These are phyloP conservation scores for Tetradesmus obliquus DNA, from an alignment of 139 green algal genomes.

Conservation along the genomic window DNA sequence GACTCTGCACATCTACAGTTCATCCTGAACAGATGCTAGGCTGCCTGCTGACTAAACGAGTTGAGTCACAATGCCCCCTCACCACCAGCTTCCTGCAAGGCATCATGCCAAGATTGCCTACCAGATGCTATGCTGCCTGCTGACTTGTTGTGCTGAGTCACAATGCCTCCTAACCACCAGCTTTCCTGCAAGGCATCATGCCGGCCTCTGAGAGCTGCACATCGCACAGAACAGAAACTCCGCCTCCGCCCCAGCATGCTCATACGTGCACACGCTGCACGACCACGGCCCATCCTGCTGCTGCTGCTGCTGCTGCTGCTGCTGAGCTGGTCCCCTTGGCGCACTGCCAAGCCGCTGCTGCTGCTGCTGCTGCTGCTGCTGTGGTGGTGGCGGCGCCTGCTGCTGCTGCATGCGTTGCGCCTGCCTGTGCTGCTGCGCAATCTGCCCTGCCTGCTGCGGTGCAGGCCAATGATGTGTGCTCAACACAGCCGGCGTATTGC, in stretches of 20 bases:
- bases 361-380: conserved; percentile 17
- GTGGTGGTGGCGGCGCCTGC: too few species aligned
- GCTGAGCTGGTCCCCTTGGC: neutral
- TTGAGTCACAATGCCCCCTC: too few species aligned
- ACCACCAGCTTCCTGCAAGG: too few species aligned
- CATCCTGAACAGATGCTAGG: too few species aligned
- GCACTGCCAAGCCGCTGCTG: neutral
- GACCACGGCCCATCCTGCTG: conserved; percentile 34
- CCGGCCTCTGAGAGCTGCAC: conserved; percentile 34
- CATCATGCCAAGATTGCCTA: too few species aligned
- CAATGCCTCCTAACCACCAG: neutral
- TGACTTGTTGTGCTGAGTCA: neutral
- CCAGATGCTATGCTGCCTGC: too few species aligned
- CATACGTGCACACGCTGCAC: conserved; percentile 59
- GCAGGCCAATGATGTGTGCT: neutral
- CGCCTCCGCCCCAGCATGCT: conserved; percentile 45
- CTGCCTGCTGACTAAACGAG: too few species aligned
- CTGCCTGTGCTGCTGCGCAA: conserved; percentile 20
- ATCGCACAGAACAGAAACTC: conserved; percentile 55
- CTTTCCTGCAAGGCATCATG: neutral
- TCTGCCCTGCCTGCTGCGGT: neutral
- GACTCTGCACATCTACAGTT: too few species aligned
- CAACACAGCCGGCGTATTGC: conserved; percentile 6
- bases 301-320: conserved; percentile 9
- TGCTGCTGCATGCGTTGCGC: neutral